A percentile compares a stretch with the other conserved stretches of the same genome.
These are phyloP conservation scores for Heimioporus sp. DNA, from an alignment of 768 basidiomycete genomes.

Conservation along the genomic window DNA sequence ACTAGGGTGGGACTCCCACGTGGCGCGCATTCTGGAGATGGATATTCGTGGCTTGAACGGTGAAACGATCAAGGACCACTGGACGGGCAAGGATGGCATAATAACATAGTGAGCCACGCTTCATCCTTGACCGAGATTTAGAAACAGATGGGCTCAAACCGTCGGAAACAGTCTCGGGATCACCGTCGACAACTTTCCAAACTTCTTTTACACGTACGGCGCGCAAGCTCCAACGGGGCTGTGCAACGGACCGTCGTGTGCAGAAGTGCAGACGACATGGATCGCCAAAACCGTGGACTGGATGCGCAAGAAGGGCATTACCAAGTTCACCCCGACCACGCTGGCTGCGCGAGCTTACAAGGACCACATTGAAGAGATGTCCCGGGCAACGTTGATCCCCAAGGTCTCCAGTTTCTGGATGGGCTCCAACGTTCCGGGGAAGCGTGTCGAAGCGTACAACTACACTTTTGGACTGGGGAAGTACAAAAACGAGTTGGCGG, in stretches of 20 bases:
- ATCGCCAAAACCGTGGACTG: slow-evolving; percentile 4
- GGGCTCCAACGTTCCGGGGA: slow-evolving; percentile 9
- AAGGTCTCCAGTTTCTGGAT: slow-evolving; percentile 8
- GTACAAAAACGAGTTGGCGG: slow-evolving; percentile 8
- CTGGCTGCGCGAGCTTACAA: slow-evolving; percentile 1
- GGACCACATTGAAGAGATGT: neutral
- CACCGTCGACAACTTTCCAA: slow-evolving; percentile 6
- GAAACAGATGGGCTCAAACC: neutral
- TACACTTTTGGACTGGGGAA: slow-evolving; percentile 3
- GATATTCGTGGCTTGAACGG: slow-evolving; percentile 5
- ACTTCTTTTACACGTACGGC: slow-evolving; percentile 5
- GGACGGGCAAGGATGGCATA: slow-evolving; percentile 4
- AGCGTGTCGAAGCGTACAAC: slow-evolving; percentile 7
- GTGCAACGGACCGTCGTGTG: slow-evolving; percentile 3
- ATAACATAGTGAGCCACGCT: slow-evolving; percentile 2
- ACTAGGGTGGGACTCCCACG: slow-evolving; percentile 6
- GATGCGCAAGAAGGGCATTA: neutral
- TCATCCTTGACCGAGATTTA: neutral
- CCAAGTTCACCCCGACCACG: slow-evolving; percentile 5
- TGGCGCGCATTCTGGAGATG: slow-evolving; percentile 1
- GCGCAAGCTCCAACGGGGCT: slow-evolving; percentile 10
- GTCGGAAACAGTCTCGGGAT: slow-evolving; percentile 1
- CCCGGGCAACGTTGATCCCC: neutral
- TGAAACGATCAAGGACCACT: slow-evolving; percentile 8
- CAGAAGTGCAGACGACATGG: slow-evolving; percentile 4